These are phyloP conservation scores for Cryomyces antarcticus DNA, from an alignment of 495 filamentous ascomycete genomes.

Conservation along the genomic window DNA sequence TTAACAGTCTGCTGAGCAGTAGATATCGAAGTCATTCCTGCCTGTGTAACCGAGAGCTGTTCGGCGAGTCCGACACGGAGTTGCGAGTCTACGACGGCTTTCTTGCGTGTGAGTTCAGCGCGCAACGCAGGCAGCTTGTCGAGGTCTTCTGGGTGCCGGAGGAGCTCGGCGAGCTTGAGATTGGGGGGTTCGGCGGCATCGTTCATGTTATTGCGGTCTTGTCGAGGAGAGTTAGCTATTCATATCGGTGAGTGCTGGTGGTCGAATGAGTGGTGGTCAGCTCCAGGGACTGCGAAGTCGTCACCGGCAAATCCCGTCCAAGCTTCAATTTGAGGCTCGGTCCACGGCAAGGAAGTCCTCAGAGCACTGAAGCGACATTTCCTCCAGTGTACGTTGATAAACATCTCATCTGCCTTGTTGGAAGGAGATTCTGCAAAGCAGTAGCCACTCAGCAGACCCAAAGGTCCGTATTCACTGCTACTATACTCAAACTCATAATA, in stretches of 20 bases:
- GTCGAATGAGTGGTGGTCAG: too few relatives aligned
- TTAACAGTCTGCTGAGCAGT: conserved; percentile 77
- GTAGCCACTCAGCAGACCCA: too few relatives aligned
- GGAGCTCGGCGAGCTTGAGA: conserved; percentile 53
- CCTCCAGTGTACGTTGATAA: too few relatives aligned
- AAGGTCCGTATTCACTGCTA: too few relatives aligned
- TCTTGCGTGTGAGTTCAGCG: conserved; percentile 87
- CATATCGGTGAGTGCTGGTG: not conserved
- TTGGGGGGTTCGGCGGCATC: conserved; percentile 21
- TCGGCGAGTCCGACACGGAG: conserved; percentile 71
- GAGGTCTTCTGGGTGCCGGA: conserved; percentile 62
- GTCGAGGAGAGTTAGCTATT: not conserved
- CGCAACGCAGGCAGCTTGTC: conserved; percentile 85
- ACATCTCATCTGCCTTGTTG: too few relatives aligned
- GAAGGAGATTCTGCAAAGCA: too few relatives aligned
- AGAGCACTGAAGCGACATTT: too few relatives aligned
- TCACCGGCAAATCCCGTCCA: too few relatives aligned
- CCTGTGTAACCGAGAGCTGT: conserved; percentile 80
- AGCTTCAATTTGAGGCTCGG: too few relatives aligned
- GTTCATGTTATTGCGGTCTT: conserved; percentile 19
- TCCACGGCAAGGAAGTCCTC: too few relatives aligned
- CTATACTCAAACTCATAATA: too few relatives aligned
- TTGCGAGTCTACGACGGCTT: conserved; percentile 70
- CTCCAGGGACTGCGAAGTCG: too few relatives aligned
- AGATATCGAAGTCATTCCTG: conserved; percentile 65